Percentiles rank a stretch among this genome's conserved stretches.
Evolutionary conservation across 768 basidiomycete species (phyloP).

Genomic region (Tremella yokohamensis): DNA sequence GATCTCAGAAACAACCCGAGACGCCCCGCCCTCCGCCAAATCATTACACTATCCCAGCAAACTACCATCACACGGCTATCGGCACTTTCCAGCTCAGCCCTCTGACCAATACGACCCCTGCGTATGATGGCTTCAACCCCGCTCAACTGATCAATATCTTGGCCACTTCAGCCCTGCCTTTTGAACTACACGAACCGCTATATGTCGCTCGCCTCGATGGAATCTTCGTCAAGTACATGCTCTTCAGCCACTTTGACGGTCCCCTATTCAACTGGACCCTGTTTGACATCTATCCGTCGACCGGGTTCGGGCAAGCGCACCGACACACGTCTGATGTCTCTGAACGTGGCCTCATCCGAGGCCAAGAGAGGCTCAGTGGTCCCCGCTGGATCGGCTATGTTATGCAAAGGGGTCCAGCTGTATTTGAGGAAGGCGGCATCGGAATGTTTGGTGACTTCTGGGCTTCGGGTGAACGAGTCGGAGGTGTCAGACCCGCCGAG

Average conservation of each 20-base stretch:
- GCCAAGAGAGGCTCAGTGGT: neutral
- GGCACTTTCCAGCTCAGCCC: neutral
- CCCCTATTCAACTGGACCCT: constrained; percentile 30
- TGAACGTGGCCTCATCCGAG: neutral
- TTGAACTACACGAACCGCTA: neutral
- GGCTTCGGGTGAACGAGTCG: neutral
- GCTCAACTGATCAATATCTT: neutral
- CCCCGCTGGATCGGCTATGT: too few species aligned
- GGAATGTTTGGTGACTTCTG: neutral
- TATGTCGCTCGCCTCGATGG: constrained; percentile 16
- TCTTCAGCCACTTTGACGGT: constrained; percentile 31
- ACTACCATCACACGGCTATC: constrained; percentile 3
- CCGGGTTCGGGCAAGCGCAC: constrained; percentile 3
- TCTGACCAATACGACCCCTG: neutral
- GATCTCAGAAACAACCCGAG: neutral
- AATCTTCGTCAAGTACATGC: constrained; percentile 14
- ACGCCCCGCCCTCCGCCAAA: neutral
- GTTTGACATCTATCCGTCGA: constrained; percentile 5
- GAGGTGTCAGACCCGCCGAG: neutral
- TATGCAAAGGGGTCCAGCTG: neutral
- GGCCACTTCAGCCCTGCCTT: neutral
- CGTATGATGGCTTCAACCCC: neutral
- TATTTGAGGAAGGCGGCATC: constrained; percentile 2
- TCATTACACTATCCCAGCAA: neutral
- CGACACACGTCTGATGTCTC: neutral